Evolutionary conservation across 2,329 filamentous ascomycete genomes (phyloP).

Genomic region (Colletotrichum scovillei): DNA sequence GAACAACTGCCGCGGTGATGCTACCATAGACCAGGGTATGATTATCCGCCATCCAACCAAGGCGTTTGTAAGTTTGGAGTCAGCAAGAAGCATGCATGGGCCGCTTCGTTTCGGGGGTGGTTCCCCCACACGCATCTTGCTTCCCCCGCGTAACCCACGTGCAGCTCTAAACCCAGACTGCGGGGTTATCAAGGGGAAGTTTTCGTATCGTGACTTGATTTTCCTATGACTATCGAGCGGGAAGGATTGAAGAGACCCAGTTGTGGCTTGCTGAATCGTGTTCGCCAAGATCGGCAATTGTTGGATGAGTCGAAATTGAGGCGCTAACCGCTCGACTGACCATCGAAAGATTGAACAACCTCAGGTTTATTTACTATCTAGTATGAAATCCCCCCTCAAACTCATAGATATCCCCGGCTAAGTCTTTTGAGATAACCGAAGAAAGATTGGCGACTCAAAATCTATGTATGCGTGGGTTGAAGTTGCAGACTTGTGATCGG

Average conservation of each 20-base stretch:
- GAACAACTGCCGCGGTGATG: background rate
- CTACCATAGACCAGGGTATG: background rate
- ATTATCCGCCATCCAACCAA: slow-evolving; percentile 9
- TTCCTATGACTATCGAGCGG: background rate
- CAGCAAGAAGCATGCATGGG: slow-evolving; percentile 11
- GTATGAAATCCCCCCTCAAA: background rate
- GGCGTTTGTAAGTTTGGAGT: slow-evolving; percentile 12
- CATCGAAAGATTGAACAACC: background rate
- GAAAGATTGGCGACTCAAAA: background rate
- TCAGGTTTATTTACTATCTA: background rate
- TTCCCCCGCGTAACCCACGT: slow-evolving; percentile 24
- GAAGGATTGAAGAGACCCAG: background rate
- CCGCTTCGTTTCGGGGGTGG: background rate
- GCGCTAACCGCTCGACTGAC: background rate
- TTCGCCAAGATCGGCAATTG: slow-evolving; percentile 38
- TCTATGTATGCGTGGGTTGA: background rate
- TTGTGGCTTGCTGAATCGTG: slow-evolving; percentile 27
- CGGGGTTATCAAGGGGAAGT: slow-evolving; percentile 4
- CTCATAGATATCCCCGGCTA: background rate
- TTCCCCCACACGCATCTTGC: background rate
- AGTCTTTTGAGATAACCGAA: background rate
- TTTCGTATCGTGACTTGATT: background rate
- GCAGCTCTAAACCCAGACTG: background rate
- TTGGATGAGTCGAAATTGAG: slow-evolving; percentile 17
- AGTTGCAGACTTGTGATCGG: background rate